Evolutionary conservation across 768 basidiomycete genomes (phyloP).

Genomic region (Hygrophorus russula): DNA sequence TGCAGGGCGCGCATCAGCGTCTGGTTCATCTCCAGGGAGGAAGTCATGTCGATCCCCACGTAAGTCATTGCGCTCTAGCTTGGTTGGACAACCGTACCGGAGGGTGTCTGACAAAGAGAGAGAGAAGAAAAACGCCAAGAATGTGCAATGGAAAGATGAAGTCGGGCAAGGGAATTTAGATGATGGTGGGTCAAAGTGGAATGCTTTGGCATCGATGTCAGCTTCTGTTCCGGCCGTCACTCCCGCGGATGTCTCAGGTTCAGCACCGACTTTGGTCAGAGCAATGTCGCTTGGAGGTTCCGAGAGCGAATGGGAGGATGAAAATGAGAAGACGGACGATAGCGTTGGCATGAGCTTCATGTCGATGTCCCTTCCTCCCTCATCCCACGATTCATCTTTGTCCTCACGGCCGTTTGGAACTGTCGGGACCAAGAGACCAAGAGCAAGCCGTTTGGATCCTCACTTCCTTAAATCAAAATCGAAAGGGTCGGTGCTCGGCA

Average conservation of each 20-base stretch:
- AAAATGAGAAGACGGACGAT: constrained; percentile 75
- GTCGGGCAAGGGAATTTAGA: constrained; percentile 75
- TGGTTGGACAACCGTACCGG: constrained; percentile 47
- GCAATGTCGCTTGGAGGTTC: constrained; percentile 47
- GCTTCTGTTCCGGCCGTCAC: constrained; percentile 27
- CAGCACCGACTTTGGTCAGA: constrained; percentile 22
- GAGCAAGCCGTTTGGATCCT: constrained; percentile 60
- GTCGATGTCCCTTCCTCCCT: constrained; percentile 29
- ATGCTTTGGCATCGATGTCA: constrained; percentile 9
- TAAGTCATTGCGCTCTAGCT: constrained; percentile 60
- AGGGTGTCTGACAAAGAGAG: constrained; percentile 53
- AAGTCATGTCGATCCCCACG: constrained; percentile 50
- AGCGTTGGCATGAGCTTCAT: constrained; percentile 49
- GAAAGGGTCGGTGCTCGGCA: constrained; percentile 38
- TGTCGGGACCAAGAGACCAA: constrained; percentile 30
- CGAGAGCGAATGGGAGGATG: constrained; percentile 88
- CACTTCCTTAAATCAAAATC: constrained; percentile 51
- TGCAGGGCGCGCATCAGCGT: constrained; percentile 18
- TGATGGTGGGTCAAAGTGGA: constrained; percentile 36
- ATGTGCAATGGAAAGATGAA: constrained; percentile 82
- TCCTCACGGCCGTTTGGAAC: constrained; percentile 17
- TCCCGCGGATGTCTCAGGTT: constrained; percentile 22
- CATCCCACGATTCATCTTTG: constrained; percentile 18
- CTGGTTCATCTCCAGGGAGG: constrained; percentile 43
- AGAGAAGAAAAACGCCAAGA: constrained; percentile 48